Percentiles rank a stretch among this genome's conserved stretches.
Conservation (phyloP, 139 green algal genomes). For the Spirogloea muscicola region DNA sequence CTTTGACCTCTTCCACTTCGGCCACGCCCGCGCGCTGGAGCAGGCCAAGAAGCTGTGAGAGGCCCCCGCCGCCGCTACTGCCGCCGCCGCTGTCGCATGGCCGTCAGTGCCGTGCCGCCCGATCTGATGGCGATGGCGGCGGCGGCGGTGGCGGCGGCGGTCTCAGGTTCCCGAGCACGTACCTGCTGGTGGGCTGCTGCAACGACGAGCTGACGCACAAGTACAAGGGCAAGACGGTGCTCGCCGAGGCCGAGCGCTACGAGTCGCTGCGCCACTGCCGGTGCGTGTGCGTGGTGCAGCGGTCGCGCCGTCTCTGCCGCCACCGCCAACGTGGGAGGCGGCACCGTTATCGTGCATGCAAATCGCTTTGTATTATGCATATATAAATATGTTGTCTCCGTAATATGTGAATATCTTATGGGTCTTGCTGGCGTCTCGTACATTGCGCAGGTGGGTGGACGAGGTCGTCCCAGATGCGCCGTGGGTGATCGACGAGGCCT, state of each 20-base stretch:
- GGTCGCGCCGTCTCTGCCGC: too few relatives aligned
- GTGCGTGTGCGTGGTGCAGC: slow-evolving; percentile 69
- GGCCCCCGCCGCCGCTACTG: too few relatives aligned
- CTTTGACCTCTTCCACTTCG: slow-evolving; percentile 89
- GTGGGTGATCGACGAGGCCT: slow-evolving; percentile 81
- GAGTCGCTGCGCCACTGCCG: too few relatives aligned
- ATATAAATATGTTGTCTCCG: too few relatives aligned
- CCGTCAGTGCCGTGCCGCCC: too few relatives aligned
- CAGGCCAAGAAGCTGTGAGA: slow-evolving; percentile 85
- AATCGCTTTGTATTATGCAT: too few relatives aligned
- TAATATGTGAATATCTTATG: too few relatives aligned
- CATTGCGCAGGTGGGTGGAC: slow-evolving; percentile 77
- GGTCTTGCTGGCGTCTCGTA: not conserved
- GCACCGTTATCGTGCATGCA: too few relatives aligned
- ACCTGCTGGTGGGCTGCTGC: slow-evolving; percentile 79
- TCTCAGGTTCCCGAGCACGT: slow-evolving; percentile 77
- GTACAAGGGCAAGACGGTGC: slow-evolving; percentile 88
- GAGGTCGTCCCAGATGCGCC: slow-evolving; percentile 78
- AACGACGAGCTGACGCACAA: slow-evolving; percentile 71
- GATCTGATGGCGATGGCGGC: too few relatives aligned
- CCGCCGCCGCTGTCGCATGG: too few relatives aligned
- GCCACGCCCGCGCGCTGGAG: slow-evolving; percentile 80
- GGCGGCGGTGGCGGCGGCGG: too few relatives aligned
- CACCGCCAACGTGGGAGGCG: too few relatives aligned
- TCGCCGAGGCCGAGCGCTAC: slow-evolving; percentile 79